Evolutionary conservation across 768 basidiomycete genomes (phyloP).

Genomic region (Amanita subjunquillea): DNA sequence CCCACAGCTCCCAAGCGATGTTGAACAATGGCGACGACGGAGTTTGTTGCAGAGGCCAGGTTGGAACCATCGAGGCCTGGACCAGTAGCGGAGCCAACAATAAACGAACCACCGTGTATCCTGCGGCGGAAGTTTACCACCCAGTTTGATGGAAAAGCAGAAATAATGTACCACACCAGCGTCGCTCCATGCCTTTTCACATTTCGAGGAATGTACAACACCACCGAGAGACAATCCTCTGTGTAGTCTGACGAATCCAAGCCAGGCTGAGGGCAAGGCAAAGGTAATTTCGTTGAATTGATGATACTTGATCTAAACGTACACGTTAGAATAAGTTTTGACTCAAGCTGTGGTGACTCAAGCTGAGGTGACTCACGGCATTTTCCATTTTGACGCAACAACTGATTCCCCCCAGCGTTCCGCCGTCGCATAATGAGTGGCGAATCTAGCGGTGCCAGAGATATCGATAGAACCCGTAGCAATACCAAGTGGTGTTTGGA

Average conservation of each 20-base stretch:
- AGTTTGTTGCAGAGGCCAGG: slow-evolving; percentile 58
- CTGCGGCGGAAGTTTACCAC: slow-evolving; percentile 21
- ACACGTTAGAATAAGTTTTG: neutral
- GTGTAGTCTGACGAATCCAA: slow-evolving; percentile 38
- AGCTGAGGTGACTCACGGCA: slow-evolving; percentile 38
- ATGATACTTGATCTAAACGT: slow-evolving; percentile 35
- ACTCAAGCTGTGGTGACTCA: neutral
- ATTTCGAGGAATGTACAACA: slow-evolving; percentile 54
- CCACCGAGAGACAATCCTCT: slow-evolving; percentile 79
- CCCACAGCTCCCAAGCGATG: slow-evolving; percentile 75
- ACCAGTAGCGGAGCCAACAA: slow-evolving; percentile 56
- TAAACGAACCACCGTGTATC: slow-evolving; percentile 84
- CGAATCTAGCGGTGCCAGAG: slow-evolving; percentile 42
- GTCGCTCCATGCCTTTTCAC: slow-evolving; percentile 31
- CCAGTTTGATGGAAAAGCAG: neutral
- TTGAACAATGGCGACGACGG: slow-evolving; percentile 76
- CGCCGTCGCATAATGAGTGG: slow-evolving; percentile 59
- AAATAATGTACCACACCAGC: slow-evolving; percentile 44
- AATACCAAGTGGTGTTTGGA: slow-evolving; percentile 41
- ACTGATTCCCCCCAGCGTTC: slow-evolving; percentile 50
- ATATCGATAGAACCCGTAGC: slow-evolving; percentile 43
- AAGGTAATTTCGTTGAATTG: slow-evolving; percentile 46
- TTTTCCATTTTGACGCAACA: slow-evolving; percentile 42
- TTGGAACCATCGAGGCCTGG: slow-evolving; percentile 71
- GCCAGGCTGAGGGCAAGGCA: slow-evolving; percentile 60